These are phyloP conservation scores for Iris macrosiphon DNA, from an alignment of 106 monocot species.

Conservation along the genomic window DNA sequence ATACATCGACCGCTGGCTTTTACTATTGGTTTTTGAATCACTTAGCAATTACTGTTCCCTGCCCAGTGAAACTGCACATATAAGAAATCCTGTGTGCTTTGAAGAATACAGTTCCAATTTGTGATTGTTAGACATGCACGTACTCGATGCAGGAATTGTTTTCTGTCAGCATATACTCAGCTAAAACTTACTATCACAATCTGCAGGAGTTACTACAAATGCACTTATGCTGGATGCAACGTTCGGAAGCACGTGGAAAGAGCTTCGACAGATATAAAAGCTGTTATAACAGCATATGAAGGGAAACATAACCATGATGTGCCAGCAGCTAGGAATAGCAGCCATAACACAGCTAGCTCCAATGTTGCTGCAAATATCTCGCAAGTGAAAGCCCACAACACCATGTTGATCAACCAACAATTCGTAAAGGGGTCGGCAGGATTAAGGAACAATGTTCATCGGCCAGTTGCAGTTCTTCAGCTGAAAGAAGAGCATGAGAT, in stretches of 20 bases:
- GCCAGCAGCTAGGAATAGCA: constrained; percentile 46
- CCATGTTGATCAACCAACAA: constrained; percentile 17
- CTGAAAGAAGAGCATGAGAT: constrained; percentile 50
- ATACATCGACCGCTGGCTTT: too few species aligned
- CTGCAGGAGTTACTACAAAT: constrained; percentile 77
- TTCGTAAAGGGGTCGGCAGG: constrained; percentile 25
- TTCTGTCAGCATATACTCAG: background rate
- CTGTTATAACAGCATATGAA: constrained; percentile 72
- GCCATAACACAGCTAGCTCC: constrained; percentile 23
- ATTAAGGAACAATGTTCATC: constrained; percentile 17
- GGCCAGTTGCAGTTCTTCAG: constrained; percentile 29
- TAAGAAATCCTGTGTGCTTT: too few species aligned
- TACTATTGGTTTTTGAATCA: too few species aligned
- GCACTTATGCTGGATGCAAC: constrained; percentile 59
- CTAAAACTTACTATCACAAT: background rate
- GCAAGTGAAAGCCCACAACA: constrained; percentile 24
- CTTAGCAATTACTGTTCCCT: too few species aligned
- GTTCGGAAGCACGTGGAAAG: constrained; percentile 84
- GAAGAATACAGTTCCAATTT: too few species aligned
- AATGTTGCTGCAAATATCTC: constrained; percentile 3
- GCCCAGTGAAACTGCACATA: too few species aligned
- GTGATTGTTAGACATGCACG: too few species aligned
- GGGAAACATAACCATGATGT: constrained; percentile 81
- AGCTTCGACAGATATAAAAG: constrained; percentile 49
- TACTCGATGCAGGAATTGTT: too few species aligned